Evolutionary conservation across 306 rosid species (phyloP).

Genomic region (Sindora glabra): DNA sequence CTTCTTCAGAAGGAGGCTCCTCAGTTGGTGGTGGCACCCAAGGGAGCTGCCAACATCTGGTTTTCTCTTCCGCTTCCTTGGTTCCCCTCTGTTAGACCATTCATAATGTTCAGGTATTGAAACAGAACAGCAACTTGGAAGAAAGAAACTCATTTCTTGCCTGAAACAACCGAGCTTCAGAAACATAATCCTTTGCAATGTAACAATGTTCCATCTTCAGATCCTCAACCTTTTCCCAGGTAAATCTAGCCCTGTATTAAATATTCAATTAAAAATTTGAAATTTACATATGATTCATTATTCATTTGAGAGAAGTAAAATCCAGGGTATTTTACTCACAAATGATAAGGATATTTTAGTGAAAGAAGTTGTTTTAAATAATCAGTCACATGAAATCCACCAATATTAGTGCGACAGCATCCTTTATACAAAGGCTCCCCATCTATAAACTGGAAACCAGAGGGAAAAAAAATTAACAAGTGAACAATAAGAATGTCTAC

Average conservation of each 20-base stretch:
- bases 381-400: constrained; percentile 89
- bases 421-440: constrained; percentile 89
- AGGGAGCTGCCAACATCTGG: constrained; percentile 94
- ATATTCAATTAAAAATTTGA: constrained; percentile 15
- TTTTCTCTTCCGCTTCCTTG: constrained; percentile 80
- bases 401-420: constrained; percentile 83
- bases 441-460: constrained; percentile 56
- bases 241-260: constrained; percentile 62
- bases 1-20: constrained; percentile 95
- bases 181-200: constrained; percentile 54
- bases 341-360: constrained; percentile 85
- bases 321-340: too few relatives aligned
- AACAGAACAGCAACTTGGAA: background rate
- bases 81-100: constrained; percentile 46
- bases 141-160: constrained; percentile 31
- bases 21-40: constrained; percentile 93
- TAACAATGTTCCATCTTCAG: constrained; percentile 98
- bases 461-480: background rate
- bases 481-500: background rate
- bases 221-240: constrained; percentile 97
- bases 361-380: constrained; percentile 86
- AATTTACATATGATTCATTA: background rate
- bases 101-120: constrained; percentile 8
- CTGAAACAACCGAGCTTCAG: constrained; percentile 80
- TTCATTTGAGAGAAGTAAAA: too few relatives aligned